phyloP scores from a whole-genome alignment of 2,329 filamentous ascomycete species.

The Xylaria sp. region DNA sequence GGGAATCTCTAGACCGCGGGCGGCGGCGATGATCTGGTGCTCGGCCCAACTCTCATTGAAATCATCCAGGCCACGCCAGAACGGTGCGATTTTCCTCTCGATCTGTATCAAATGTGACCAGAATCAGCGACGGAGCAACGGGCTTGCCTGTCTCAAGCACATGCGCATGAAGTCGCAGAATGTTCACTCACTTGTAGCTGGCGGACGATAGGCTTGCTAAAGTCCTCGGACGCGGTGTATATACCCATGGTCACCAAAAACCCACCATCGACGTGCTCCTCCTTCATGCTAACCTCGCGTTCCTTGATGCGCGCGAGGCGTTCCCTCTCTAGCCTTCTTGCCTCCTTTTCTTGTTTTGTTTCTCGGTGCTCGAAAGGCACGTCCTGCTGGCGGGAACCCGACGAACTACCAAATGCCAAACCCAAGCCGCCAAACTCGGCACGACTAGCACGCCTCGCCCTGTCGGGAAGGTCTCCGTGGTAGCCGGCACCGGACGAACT shows the following conservation, averaged over 20 bases:
- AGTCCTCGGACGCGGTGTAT: conserved; percentile 91
- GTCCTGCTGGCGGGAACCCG: conserved; percentile 44
- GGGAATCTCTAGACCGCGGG: conserved; percentile 80
- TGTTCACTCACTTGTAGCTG: conserved; percentile 75
- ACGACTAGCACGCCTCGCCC: conserved; percentile 42
- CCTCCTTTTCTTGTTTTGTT: conserved; percentile 89
- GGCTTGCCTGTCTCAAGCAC: background rate
- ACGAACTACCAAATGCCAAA: conserved; percentile 41
- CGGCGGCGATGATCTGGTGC: conserved; percentile 90
- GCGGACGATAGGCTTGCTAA: conserved; percentile 83
- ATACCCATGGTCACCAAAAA: conserved; percentile 92
- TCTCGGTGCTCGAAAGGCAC: conserved; percentile 69
- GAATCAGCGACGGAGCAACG: conserved; percentile 12
- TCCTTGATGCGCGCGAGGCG: conserved; percentile 76
- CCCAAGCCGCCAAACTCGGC: conserved; percentile 52
- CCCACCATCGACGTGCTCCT: conserved; percentile 93
- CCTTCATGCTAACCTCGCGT: conserved; percentile 83
- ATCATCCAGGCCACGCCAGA: conserved; percentile 92
- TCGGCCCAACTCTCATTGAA: conserved; percentile 90
- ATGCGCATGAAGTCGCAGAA: background rate
- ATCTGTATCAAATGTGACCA: conserved; percentile 59
- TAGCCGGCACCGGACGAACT: conserved; percentile 25
- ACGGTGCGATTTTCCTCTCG: conserved; percentile 87
- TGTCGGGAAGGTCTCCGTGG: conserved; percentile 27
- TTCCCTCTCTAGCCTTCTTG: conserved; percentile 81